Evolutionary conservation across 345 rosid genomes (phyloP).

Genomic region (Corchorus olitorius): DNA sequence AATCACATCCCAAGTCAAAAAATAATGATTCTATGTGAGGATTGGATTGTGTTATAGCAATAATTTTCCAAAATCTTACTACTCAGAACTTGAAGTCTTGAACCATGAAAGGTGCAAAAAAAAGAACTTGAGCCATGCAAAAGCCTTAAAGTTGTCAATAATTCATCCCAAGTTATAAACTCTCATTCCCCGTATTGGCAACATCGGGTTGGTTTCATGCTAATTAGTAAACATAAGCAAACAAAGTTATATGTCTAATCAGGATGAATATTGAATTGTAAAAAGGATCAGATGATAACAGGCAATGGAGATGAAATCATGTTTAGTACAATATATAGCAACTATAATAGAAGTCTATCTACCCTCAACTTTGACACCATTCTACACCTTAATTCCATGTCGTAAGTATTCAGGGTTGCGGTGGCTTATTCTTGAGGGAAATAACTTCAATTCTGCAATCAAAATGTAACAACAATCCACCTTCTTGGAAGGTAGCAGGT

Average conservation of each 20-base stretch:
- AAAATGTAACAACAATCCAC: conserved; percentile 22
- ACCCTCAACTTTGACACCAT: conserved; percentile 2
- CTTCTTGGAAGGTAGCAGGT: conserved; percentile 27
- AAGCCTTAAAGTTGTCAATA: not conserved
- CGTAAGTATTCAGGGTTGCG: not conserved
- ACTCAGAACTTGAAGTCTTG: too few relatives aligned
- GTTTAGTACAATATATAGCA: conserved; percentile 15
- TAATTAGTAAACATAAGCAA: not conserved
- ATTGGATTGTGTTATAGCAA: too few relatives aligned
- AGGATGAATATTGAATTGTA: not conserved
- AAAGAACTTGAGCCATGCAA: not conserved
- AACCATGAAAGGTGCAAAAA: too few relatives aligned
- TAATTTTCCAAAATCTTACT: not conserved
- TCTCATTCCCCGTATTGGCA: not conserved
- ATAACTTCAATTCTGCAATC: conserved; percentile 25
- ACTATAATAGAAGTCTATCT: conserved; percentile 22
- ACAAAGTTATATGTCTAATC: not conserved
- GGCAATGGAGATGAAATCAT: conserved; percentile 17
- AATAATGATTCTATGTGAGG: too few relatives aligned
- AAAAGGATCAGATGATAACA: conserved; percentile 7
- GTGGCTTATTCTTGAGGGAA: conserved; percentile 29
- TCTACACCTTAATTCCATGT: conserved; percentile 8
- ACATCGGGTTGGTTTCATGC: not conserved
- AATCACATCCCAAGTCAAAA: too few relatives aligned
- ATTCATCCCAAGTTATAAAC: not conserved